Conservation (phyloP, 441 rosid species). For the Melianthus villosus region DNA sequence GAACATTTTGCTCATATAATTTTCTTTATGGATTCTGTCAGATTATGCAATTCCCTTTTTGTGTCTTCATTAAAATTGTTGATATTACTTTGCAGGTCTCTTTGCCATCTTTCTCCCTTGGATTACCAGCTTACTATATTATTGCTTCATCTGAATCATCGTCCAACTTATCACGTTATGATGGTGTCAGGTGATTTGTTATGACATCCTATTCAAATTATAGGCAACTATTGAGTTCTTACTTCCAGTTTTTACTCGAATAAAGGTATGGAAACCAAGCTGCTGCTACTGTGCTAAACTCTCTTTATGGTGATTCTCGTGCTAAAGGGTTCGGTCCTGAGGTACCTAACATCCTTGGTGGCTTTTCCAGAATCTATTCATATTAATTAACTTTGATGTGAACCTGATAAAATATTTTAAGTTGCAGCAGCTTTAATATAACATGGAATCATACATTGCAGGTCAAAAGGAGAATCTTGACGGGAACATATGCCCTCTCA, state of each 20-base stretch:
- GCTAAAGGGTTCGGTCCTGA: conserved; percentile 80
- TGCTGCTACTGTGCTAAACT: conserved; percentile 53
- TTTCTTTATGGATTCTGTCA: not conserved
- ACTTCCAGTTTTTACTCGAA: not conserved
- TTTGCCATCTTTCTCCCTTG: conserved; percentile 77
- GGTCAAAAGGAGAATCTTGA: conserved; percentile 91
- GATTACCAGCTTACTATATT: conserved; percentile 81
- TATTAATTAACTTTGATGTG: too few species aligned
- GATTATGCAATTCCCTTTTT: not conserved
- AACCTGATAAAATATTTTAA: too few species aligned
- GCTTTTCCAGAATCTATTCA: not conserved
- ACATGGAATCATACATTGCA: conserved; percentile 8
- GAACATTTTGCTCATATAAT: not conserved
- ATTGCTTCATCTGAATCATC: conserved; percentile 90
- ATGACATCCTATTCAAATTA: not conserved
- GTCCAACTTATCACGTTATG: conserved; percentile 81
- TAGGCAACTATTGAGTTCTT: conserved; percentile 1
- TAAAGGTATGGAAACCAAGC: conserved; percentile 75
- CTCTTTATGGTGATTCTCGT: conserved; percentile 61
- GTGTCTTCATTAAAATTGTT: not conserved
- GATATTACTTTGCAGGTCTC: conserved; percentile 36
- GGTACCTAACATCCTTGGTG: conserved; percentile 19
- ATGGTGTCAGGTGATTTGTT: conserved; percentile 59
- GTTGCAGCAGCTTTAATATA: not conserved
- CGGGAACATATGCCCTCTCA: conserved; percentile 92